Base-by-base conservation (phyloP, 768 basidiomycete species). In the Sutorius australiensis region DNA sequence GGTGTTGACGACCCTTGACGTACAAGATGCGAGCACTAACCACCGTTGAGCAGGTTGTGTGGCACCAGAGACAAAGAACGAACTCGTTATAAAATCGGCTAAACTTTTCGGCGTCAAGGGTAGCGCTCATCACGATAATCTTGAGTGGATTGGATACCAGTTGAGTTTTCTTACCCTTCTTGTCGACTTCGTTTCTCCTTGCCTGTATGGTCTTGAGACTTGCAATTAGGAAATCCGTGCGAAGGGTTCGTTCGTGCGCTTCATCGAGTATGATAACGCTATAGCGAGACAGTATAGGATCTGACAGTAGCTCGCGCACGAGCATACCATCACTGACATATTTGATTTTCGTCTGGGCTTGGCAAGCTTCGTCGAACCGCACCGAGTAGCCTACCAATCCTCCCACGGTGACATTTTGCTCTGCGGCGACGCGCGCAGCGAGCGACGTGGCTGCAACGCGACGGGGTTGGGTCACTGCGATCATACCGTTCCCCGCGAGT, bases 241-340 rank as follows among this genome's bases (percentile, higher is more conserved):
- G 81, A 28, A 99, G 73, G 0, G 93, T 95, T 51, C 97, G 81
- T 67, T 99, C 97, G 71, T 99, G 97, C 0, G 97, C 97, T 68
- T 99, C 97, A 61, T 99, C 97, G 39, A 99, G 85, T 51, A 98
- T 78, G 48, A 99, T 77, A 30, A 94, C 82, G 64, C 89, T 88
- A 72, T 98, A 99, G 53, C 78, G 78, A 48, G 82, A 83, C 42
- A 98, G 76, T 31, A 87, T 67, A 14, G 82, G 76, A 65, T 95
- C 92, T 39, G 80, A 82, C 55, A 95, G 78, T 46, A 95, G 80
- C 76, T 99, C 97, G 39, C 94, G 83, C 39, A 95, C 87, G 59
- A 98, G 85, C 90, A 98, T 98, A 57, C 97, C 97, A 62, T 99
- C 97, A 50, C 95, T 98, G 71, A 97, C 79, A 66, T 93, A 99